Conservation (phyloP, 495 filamentous ascomycete genomes). For the Aspergillus bertholletiae region DNA sequence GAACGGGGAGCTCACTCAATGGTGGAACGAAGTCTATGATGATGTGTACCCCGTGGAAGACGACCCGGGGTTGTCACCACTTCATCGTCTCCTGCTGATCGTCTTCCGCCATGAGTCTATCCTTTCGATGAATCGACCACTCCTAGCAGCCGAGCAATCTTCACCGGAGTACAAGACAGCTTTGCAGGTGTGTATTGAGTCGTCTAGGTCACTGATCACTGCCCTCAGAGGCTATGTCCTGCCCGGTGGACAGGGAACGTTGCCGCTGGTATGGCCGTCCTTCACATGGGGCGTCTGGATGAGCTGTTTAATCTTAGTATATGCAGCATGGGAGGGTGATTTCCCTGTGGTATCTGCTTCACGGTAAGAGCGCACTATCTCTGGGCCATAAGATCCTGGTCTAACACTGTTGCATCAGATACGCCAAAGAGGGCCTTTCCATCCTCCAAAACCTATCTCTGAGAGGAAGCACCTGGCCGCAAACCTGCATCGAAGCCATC, state of each 20-base stretch:
- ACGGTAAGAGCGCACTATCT: neutral
- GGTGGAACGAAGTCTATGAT: slow-evolving; percentile 48
- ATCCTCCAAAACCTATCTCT: slow-evolving; percentile 34
- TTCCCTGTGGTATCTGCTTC: slow-evolving; percentile 25
- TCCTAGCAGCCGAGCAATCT: slow-evolving; percentile 33
- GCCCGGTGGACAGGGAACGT: slow-evolving; percentile 10
- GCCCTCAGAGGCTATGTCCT: slow-evolving; percentile 28
- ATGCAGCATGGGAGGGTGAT: slow-evolving; percentile 40
- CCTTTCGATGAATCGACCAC: slow-evolving; percentile 42
- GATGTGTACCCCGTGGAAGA: slow-evolving; percentile 31
- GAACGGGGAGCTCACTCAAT: slow-evolving; percentile 34
- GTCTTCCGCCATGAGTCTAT: slow-evolving; percentile 41
- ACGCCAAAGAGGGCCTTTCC: slow-evolving; percentile 28
- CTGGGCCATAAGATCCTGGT: neutral
- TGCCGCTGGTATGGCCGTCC: slow-evolving; percentile 40
- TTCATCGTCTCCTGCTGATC: slow-evolving; percentile 34
- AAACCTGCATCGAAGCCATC: slow-evolving; percentile 42
- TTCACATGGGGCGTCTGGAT: slow-evolving; percentile 50
- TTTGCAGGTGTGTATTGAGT: slow-evolving; percentile 41
- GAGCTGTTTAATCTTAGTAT: slow-evolving; percentile 45
- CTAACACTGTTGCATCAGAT: slow-evolving; percentile 17
- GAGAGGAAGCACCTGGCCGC: slow-evolving; percentile 37
- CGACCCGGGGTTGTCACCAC: slow-evolving; percentile 20
- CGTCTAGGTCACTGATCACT: slow-evolving; percentile 37
- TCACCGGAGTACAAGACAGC: slow-evolving; percentile 40